phyloP scores from a whole-genome alignment of 2,329 filamentous ascomycete genomes.

The Colletotrichum navitas region DNA sequence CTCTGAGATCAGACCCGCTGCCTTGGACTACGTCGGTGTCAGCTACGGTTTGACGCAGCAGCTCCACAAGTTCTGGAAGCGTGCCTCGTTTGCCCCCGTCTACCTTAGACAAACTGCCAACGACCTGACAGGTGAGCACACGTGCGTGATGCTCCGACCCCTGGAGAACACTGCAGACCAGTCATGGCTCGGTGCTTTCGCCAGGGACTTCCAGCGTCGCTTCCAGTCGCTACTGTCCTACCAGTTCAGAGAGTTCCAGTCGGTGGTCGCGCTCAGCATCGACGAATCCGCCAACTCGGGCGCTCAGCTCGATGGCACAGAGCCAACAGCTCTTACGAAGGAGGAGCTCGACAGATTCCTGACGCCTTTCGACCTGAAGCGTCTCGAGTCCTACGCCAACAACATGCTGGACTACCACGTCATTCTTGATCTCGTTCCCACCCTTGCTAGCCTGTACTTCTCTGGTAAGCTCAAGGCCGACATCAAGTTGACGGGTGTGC shows the following conservation, averaged over 20 bases:
- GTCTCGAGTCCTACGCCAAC: constrained; percentile 94
- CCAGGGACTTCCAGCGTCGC: constrained; percentile 93
- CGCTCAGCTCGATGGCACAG: constrained; percentile 70
- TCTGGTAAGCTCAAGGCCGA: constrained; percentile 76
- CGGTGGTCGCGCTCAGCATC: constrained; percentile 84
- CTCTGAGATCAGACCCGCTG: constrained; percentile 82
- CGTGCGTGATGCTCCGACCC: constrained; percentile 94
- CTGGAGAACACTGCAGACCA: constrained; percentile 76
- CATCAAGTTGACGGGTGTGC: constrained; percentile 83
- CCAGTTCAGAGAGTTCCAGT: constrained; percentile 87
- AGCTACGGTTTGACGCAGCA: constrained; percentile 90
- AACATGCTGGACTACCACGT: constrained; percentile 99
- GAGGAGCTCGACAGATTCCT: constrained; percentile 80
- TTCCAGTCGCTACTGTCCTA: constrained; percentile 92
- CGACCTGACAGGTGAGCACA: constrained; percentile 96
- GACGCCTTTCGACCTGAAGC: constrained; percentile 94
- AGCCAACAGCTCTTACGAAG: constrained; percentile 74
- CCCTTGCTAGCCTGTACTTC: constrained; percentile 87
- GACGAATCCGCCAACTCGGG: constrained; percentile 86
- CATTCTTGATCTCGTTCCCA: constrained; percentile 91
- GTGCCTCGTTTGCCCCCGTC: constrained; percentile 85
- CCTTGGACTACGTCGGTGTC: constrained; percentile 93
- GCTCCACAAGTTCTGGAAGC: constrained; percentile 98
- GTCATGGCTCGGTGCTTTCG: constrained; percentile 90
- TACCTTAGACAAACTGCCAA: constrained; percentile 97